Evolutionary conservation across 1,139 yeast genomes (phyloP).

Genomic region (Suhomyces bolitotheri): DNA sequence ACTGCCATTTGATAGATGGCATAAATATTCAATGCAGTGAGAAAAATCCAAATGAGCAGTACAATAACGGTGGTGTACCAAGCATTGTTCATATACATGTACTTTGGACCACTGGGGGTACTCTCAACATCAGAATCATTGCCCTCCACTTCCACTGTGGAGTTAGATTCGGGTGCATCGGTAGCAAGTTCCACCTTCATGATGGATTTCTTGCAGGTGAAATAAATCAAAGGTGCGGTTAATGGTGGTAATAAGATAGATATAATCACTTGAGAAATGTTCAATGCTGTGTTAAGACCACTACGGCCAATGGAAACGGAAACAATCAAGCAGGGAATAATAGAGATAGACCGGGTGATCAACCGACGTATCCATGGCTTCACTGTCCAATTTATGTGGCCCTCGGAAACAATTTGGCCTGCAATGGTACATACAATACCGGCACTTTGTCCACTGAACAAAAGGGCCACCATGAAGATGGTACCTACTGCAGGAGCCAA

Average conservation of each 20-base stretch:
- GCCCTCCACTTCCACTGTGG: constrained; percentile 3
- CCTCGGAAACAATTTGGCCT: constrained; percentile 80
- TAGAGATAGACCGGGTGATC: constrained; percentile 69
- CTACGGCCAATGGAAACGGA: constrained; percentile 66
- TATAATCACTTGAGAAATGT: constrained; percentile 72
- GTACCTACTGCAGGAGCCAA: constrained; percentile 72
- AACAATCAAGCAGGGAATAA: constrained; percentile 67
- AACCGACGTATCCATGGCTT: constrained; percentile 71
- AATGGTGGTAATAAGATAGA: constrained; percentile 72
- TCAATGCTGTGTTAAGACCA: constrained; percentile 68
- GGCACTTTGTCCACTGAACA: constrained; percentile 78
- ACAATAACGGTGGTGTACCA: constrained; percentile 56
- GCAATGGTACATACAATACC: constrained; percentile 82
- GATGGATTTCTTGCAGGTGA: constrained; percentile 60
- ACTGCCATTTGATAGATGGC: constrained; percentile 64
- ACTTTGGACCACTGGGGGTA: constrained; percentile 20
- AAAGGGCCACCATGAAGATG: constrained; percentile 69
- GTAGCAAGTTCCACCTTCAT: constrained; percentile 51
- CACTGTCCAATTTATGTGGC: constrained; percentile 71
- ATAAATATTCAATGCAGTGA: constrained; percentile 64
- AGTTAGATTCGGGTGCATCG: constrained; percentile 8
- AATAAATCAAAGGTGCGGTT: constrained; percentile 72
- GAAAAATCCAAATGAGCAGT: constrained; percentile 60
- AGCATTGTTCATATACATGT: constrained; percentile 56
- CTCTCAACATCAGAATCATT: constrained; percentile 9